phyloP scores from a whole-genome alignment of 768 basidiomycete genomes.

The Dacryopinax primogenitus region DNA sequence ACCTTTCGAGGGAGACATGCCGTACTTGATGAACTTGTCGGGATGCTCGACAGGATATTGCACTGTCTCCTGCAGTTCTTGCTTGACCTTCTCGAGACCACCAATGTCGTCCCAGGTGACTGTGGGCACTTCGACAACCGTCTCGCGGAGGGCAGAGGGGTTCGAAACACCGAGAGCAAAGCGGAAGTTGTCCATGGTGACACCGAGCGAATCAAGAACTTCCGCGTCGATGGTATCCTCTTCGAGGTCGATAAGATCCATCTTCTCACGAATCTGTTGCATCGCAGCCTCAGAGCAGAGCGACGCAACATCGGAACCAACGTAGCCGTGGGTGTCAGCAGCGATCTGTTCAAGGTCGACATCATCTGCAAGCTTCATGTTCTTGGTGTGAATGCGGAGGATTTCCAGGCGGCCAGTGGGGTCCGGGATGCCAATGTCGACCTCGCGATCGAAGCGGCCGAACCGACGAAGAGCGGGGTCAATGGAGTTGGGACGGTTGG shows the following conservation, averaged over 20 bases:
- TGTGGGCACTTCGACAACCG: slow-evolving; percentile 96
- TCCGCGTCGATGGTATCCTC: slow-evolving; percentile 99
- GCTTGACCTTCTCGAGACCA: slow-evolving; percentile 99
- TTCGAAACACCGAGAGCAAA: slow-evolving; percentile 96
- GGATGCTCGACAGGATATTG: slow-evolving; percentile 99
- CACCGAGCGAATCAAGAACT: slow-evolving; percentile 94
- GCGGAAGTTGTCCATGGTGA: slow-evolving; percentile 99
- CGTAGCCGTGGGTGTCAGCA: slow-evolving; percentile 97
- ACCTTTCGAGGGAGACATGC: slow-evolving; percentile 99
- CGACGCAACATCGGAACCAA: slow-evolving; percentile 94
- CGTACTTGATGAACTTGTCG: slow-evolving; percentile 99
- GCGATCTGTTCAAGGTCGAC: slow-evolving; percentile 99
- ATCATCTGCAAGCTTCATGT: slow-evolving; percentile 96
- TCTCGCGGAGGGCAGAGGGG: slow-evolving; percentile 97
- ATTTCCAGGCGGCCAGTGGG: slow-evolving; percentile 98
- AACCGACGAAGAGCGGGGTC: slow-evolving; percentile 97
- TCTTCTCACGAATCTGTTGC: slow-evolving; percentile 99
- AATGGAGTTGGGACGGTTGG: slow-evolving; percentile 97
- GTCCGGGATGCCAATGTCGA: slow-evolving; percentile 98
- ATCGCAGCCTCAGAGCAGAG: slow-evolving; percentile 98
- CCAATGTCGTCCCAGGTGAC: slow-evolving; percentile 99
- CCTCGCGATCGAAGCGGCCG: slow-evolving; percentile 98
- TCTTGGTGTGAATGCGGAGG: slow-evolving; percentile 98
- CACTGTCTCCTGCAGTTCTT: slow-evolving; percentile 96
- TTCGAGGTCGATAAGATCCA: slow-evolving; percentile 91